Conservation (phyloP, 352 stramenopile species). For the Peronospora farinosa region DNA sequence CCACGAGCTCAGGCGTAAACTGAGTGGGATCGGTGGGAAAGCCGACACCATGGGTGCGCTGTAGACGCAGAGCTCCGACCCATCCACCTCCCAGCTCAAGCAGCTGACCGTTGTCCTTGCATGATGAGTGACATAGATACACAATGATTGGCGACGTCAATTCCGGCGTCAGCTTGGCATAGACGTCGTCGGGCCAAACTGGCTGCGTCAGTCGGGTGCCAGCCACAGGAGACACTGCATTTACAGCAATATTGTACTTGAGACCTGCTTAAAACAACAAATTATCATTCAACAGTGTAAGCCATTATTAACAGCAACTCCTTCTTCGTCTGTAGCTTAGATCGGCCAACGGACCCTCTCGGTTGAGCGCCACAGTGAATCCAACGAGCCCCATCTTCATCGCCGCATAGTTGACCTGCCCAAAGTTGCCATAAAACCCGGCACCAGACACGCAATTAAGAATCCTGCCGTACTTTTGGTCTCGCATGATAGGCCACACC, state of each 20-base stretch:
- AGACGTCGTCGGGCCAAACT: slow-evolving; percentile 59
- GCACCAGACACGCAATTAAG: slow-evolving; percentile 61
- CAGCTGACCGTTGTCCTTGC: slow-evolving; percentile 44
- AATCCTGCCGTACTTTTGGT: slow-evolving; percentile 67
- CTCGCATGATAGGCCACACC: slow-evolving; percentile 61
- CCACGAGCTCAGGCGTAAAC: slow-evolving; percentile 61
- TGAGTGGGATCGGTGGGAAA: slow-evolving; percentile 51
- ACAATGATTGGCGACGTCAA: slow-evolving; percentile 59
- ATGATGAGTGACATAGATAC: slow-evolving; percentile 54
- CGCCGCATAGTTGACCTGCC: slow-evolving; percentile 71
- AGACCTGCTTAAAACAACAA: slow-evolving; percentile 27
- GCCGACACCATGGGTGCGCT: slow-evolving; percentile 62
- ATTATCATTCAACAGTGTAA: slow-evolving; percentile 5
- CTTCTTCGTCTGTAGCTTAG: neutral
- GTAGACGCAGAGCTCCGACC: slow-evolving; percentile 55
- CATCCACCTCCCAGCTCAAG: slow-evolving; percentile 64
- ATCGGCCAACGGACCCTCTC: slow-evolving; percentile 36
- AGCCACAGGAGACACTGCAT: slow-evolving; percentile 61
- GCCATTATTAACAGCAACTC: neutral
- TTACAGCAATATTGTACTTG: slow-evolving; percentile 76
- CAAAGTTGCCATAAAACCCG: slow-evolving; percentile 74
- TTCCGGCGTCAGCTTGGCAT: slow-evolving; percentile 49
- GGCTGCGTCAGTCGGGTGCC: slow-evolving; percentile 58
- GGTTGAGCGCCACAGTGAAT: slow-evolving; percentile 61
- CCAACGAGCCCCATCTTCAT: slow-evolving; percentile 71